Percentiles rank a stretch among this genome's conserved stretches.
These are phyloP conservation scores for Scutellaria baicalensis DNA, from an alignment of 257 asterid species.

Conservation along the genomic window DNA sequence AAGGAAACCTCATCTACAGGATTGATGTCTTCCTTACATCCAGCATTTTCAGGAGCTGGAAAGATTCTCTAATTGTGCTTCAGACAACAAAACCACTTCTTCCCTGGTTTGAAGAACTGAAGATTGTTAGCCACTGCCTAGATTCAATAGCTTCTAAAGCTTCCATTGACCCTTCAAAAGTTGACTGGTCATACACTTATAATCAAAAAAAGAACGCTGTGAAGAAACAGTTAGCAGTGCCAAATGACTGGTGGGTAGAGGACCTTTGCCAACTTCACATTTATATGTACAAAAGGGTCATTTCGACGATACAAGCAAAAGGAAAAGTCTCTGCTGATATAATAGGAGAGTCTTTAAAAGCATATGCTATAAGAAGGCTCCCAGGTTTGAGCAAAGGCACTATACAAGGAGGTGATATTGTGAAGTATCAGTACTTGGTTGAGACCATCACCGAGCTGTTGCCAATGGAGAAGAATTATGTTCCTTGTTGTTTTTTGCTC, in stretches of 20 bases:
- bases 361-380: constrained; percentile 44
- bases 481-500: constrained; percentile 55
- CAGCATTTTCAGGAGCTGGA: constrained; percentile 18
- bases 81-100: constrained; percentile 39
- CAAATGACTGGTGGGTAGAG: constrained; percentile 87
- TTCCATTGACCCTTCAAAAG: constrained; percentile 52
- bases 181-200: constrained; percentile 77
- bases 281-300: constrained; percentile 45
- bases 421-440: constrained; percentile 48
- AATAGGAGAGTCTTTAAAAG: constrained; percentile 60
- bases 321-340: constrained; percentile 41
- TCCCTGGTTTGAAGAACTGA: constrained; percentile 69
- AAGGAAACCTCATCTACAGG: constrained; percentile 13
- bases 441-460: constrained; percentile 47
- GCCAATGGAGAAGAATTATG: constrained; percentile 46
- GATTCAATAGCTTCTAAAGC: constrained; percentile 65
- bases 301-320: constrained; percentile 46
- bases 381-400: constrained; percentile 52
- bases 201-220: constrained; percentile 65
- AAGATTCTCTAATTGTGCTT: constrained; percentile 11
- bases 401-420: constrained; percentile 39
- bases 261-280: constrained; percentile 71
- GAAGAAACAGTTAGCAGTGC: constrained; percentile 49
- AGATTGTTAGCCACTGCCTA: constrained; percentile 54
- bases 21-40: constrained; percentile 14